A percentile compares a stretch with the other conserved stretches of the same genome.
Conservation (phyloP, 164 flowering plant species). For the Magnolia officinalis region DNA sequence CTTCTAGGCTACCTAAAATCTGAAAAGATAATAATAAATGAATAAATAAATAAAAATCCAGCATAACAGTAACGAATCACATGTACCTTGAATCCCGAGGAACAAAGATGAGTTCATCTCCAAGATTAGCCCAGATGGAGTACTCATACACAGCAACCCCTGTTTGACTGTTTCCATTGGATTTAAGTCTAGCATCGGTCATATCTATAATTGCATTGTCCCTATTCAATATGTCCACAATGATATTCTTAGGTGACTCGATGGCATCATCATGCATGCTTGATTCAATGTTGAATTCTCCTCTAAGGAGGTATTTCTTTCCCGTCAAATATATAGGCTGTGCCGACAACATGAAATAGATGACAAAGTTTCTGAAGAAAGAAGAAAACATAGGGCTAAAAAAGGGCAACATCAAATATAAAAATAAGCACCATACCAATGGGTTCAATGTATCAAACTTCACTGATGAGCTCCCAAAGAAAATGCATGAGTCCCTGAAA, state of each 20-base stretch:
- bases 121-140: conserved; percentile 79
- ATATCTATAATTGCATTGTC: conserved; percentile 40
- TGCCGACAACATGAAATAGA: conserved; percentile 16
- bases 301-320: conserved; percentile 80
- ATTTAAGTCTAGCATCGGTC: conserved; percentile 36
- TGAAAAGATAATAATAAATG: neutral
- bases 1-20: neutral
- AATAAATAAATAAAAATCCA: no score
- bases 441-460: conserved; percentile 66
- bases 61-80: neutral
- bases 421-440: conserved; percentile 31
- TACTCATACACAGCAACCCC: conserved; percentile 50
- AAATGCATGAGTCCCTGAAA: conserved; percentile 78
- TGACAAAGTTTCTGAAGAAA: conserved; percentile 1
- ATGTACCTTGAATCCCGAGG: conserved; percentile 75
- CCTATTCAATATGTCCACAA: conserved; percentile 46
- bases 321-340: conserved; percentile 82
- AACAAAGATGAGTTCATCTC: conserved; percentile 64
- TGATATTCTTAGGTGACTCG: conserved; percentile 47
- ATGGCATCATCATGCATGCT: conserved; percentile 28
- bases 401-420: conserved; percentile 1
- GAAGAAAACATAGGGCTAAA: neutral
- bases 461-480: conserved; percentile 68
- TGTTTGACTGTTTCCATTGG: conserved; percentile 34
- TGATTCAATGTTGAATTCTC: conserved; percentile 53